Base-by-base conservation (phyloP, 768 basidiomycete genomes). In the Tulasnella sp. region DNA sequence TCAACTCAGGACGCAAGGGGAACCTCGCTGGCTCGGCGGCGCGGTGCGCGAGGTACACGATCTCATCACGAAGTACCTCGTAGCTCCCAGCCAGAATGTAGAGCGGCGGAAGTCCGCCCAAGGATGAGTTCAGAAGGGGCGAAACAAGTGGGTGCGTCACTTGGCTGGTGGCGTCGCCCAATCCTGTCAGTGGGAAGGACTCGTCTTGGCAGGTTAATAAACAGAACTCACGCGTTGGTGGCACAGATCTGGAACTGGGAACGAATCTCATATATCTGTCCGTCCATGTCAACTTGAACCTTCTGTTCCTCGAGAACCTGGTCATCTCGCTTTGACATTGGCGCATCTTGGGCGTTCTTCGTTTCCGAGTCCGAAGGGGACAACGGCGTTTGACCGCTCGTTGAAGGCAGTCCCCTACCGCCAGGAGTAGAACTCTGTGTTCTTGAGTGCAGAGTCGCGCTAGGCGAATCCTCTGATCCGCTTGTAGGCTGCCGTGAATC, bases 11-110 rank as follows among this genome's bases (percentile, higher is more conserved):
- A 35, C 77, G 69, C 16, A 89, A 84, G 2, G 92, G 92, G 82
- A 89, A 97, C 79, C 85, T 87, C 4, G 89, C 88, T 0, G 98
- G 98, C 82, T 93, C 84, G 3, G 94, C 94, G 44, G 97, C 98
- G 82, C 92, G 95, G 82, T 99, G 97, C 0, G 97, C 96, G 15
- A 89, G 85, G 82, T 94, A 98, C 44, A 98, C 89, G 46, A 94
- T 90, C 84, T 98, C 97, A 82, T 99, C 97, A 75, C 96, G 87
- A 69, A 98, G 84, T 0, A 98, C 95, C 84, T 99, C 97, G 81
- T 92, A 92, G 77, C 97, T 93, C 48, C 97, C 91, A 0, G 91
- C 92, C 80, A 96, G 90, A 80, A 99, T 85, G 39, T 95, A 84
- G 67, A 99, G 82, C 16, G 98, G 98, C 2, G 94, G 94, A 0